Evolutionary conservation across 768 basidiomycete species (phyloP).

Genomic region (Tulasnella sp.): DNA sequence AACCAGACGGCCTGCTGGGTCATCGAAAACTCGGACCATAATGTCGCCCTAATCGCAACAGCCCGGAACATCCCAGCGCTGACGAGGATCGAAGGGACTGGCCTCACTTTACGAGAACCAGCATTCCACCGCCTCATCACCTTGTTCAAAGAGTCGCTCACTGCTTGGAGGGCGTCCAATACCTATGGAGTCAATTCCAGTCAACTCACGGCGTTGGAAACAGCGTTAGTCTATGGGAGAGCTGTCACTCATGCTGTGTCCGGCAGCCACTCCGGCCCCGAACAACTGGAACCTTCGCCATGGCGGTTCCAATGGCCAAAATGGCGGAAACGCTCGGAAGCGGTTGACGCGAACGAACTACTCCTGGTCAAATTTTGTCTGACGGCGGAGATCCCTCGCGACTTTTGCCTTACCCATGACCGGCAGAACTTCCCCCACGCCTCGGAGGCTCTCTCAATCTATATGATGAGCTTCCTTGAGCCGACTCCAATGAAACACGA

Average conservation of each 20-base stretch:
- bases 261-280: not conserved
- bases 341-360: not conserved
- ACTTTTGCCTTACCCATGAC: not conserved
- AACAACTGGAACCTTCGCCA: not conserved
- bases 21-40: not conserved
- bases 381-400: not conserved
- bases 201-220: not conserved
- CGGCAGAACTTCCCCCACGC: not conserved
- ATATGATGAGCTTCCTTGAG: not conserved
- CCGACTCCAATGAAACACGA: not conserved
- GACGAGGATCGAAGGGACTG: not conserved
- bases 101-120: not conserved
- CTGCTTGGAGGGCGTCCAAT: not conserved
- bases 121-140: not conserved
- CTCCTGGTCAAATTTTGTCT: not conserved
- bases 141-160: constrained; percentile 3
- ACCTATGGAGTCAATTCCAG: not conserved
- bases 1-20: constrained; percentile 13
- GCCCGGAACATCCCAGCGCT: constrained; percentile 10
- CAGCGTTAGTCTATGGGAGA: not conserved
- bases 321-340: not conserved
- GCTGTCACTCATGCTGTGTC: not conserved
- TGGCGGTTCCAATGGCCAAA: not conserved
- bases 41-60: not conserved
- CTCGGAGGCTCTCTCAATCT: not conserved